Conservation (phyloP, 2,329 filamentous ascomycete genomes). For the Xylariomycetidae sp. region DNA sequence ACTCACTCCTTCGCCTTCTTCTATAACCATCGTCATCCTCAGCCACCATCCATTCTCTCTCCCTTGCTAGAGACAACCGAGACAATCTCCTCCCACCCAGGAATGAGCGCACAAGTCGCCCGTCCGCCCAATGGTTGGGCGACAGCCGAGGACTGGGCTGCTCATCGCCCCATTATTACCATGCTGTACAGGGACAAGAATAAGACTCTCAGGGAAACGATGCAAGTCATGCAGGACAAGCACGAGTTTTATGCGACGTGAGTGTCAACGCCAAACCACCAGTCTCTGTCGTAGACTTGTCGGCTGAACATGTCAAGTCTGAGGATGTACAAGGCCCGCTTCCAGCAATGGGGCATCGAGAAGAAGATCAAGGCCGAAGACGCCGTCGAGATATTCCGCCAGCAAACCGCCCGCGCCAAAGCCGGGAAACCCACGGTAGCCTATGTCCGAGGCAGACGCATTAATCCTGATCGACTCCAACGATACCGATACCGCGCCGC, state of each 20-base stretch:
- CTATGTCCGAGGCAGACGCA: conserved; percentile 23
- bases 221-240: conserved; percentile 23
- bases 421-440: conserved; percentile 23
- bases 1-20: too few species aligned
- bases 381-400: conserved; percentile 27
- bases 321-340: conserved; percentile 27
- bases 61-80: too few species aligned
- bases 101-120: conserved; percentile 15
- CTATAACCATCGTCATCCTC: too few species aligned
- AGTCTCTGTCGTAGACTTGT: not conserved
- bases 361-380: conserved; percentile 28
- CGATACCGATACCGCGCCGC: conserved; percentile 20
- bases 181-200: conserved; percentile 24
- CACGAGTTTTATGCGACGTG: conserved; percentile 50
- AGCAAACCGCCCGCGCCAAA: conserved; percentile 23
- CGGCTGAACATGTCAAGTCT: conserved; percentile 13
- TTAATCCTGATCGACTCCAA: conserved; percentile 24
- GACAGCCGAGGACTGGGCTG: conserved; percentile 21
- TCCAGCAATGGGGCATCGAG: conserved; percentile 27
- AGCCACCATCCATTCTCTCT: too few species aligned
- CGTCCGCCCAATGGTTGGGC: conserved; percentile 21
- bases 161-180: conserved; percentile 19
- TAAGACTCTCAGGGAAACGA: conserved; percentile 26
- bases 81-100: too few species aligned
- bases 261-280: conserved; percentile 10